Evolutionary conservation across 768 basidiomycete genomes (phyloP).

Genomic region (Rhodocollybia butyracea): DNA sequence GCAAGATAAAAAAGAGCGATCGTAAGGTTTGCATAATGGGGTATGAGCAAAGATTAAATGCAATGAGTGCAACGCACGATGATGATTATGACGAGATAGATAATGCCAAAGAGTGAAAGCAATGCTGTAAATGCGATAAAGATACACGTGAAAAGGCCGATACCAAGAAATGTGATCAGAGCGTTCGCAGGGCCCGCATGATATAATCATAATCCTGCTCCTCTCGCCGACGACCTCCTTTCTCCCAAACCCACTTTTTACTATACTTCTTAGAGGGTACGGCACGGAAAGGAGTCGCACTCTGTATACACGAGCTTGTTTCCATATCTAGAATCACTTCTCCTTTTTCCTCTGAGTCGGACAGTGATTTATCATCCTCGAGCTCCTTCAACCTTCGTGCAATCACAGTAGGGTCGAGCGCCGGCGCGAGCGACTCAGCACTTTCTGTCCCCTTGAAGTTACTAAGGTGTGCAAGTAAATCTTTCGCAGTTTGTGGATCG

Average conservation of each 20-base stretch:
- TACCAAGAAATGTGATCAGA: constrained; percentile 13
- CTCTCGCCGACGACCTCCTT: constrained; percentile 31
- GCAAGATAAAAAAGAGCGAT: no score
- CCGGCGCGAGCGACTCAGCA: background rate
- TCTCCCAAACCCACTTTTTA: constrained; percentile 38
- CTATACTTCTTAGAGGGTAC: constrained; percentile 18
- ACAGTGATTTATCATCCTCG: background rate
- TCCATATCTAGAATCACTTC: background rate
- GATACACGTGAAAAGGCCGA: background rate
- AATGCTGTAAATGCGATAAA: background rate
- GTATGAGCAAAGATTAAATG: background rate
- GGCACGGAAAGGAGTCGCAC: background rate
- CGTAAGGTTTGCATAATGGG: no score
- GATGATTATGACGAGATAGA: no score
- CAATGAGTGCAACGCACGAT: background rate
- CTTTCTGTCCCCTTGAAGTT: background rate
- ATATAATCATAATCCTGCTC: constrained; percentile 33
- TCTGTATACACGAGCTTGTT: background rate
- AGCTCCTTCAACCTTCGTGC: background rate
- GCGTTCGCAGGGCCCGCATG: constrained; percentile 29
- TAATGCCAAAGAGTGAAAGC: no score
- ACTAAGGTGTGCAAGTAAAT: background rate
- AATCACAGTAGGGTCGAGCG: constrained; percentile 1
- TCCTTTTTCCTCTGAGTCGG: background rate
- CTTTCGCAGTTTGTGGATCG: background rate